These are phyloP conservation scores for Barnettozyma wickerhamii DNA, from an alignment of 805 yeast genomes.

Conservation along the genomic window DNA sequence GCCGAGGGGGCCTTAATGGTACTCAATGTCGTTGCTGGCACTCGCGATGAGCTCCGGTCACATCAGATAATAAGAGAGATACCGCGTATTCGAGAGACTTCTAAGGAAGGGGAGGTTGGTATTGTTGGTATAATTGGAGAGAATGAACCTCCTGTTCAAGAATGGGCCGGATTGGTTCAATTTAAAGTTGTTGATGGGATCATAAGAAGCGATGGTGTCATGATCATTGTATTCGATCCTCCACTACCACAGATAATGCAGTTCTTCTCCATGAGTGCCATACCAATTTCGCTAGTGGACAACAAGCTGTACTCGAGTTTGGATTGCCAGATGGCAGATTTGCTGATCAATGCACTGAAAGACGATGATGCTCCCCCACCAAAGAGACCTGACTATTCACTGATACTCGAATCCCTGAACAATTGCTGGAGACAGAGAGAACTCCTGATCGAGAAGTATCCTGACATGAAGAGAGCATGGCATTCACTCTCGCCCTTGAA, in stretches of 20 bases:
- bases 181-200: constrained; percentile 5
- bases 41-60: background rate
- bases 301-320: background rate
- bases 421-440: constrained; percentile 18
- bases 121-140: constrained; percentile 1
- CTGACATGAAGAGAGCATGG: constrained; percentile 17
- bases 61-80: background rate
- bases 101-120: background rate
- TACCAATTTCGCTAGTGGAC: constrained; percentile 49
- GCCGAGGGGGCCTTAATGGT: constrained; percentile 2
- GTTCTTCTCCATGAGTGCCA: constrained; percentile 72
- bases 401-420: constrained; percentile 15
- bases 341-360: background rate
- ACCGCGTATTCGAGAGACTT: background rate
- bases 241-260: constrained; percentile 72
- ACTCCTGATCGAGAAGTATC: constrained; percentile 9
- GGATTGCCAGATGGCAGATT: background rate
- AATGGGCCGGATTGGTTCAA: background rate
- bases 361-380: background rate
- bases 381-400: background rate
- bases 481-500: constrained; percentile 3
- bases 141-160: no score
- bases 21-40: constrained; percentile 1
- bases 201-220: constrained; percentile 12
- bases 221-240: constrained; percentile 56